phyloP scores from a whole-genome alignment of 164 flowering plant species.

The Amborella trichopoda region DNA sequence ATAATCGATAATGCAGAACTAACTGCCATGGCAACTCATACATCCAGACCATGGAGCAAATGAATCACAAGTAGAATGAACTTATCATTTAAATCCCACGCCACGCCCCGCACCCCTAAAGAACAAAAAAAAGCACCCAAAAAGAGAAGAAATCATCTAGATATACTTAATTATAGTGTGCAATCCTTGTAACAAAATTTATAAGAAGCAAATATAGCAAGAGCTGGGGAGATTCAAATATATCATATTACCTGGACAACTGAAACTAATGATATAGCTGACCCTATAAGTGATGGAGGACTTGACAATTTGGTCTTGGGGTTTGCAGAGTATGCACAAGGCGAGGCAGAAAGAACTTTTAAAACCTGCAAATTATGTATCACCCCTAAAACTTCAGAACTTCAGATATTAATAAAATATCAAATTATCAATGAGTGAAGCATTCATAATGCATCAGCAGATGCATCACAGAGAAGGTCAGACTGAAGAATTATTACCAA shows the following conservation, averaged over 20 bases:
- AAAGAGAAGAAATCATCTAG: no score
- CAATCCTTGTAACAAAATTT: no score
- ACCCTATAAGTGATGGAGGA: constrained; percentile 75
- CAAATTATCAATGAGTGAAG: not conserved
- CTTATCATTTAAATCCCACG: no score
- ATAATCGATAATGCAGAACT: no score
- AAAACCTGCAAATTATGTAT: constrained; percentile 36
- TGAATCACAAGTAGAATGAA: no score
- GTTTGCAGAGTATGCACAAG: constrained; percentile 86
- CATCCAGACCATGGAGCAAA: no score
- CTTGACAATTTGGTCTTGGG: constrained; percentile 54
- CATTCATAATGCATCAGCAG: not conserved
- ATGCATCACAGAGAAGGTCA: not conserved
- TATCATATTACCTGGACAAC: constrained; percentile 56
- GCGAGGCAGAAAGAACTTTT: constrained; percentile 89
- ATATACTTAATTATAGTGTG: no score
- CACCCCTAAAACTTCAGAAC: not conserved
- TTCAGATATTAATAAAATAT: not conserved
- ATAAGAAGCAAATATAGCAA: no score
- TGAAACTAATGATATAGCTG: constrained; percentile 76
- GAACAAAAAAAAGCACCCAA: no score
- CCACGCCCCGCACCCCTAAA: no score
- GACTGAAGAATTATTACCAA: constrained; percentile 54
- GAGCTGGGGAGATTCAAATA: not conserved
- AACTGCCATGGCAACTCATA: no score